phyloP scores from a whole-genome alignment of 75 land plant genomes.

The Cupressus sempervirens region DNA sequence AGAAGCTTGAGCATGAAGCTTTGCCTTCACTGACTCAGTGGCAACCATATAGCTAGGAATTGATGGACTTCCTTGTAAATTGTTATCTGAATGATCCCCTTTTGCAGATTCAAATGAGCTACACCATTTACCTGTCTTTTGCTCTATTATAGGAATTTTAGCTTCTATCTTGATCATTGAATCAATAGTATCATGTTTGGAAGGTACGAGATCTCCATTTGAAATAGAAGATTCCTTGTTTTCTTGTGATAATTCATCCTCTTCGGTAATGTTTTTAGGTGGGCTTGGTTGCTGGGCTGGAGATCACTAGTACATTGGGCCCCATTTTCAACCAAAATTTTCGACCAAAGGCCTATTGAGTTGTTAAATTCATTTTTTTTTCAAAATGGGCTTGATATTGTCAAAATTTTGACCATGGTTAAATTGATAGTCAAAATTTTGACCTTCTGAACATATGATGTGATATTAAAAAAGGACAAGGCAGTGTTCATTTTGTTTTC shows the following conservation, averaged over 20 bases:
- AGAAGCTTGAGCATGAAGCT: slow-evolving; percentile 58
- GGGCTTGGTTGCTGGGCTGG: neutral
- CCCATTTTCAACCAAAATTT: too few species aligned
- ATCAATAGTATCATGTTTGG: neutral
- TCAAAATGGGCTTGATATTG: too few species aligned
- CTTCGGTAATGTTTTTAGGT: neutral
- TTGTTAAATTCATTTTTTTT: too few species aligned
- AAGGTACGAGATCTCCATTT: slow-evolving; percentile 4
- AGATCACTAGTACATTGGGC: too few species aligned
- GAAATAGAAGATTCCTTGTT: neutral
- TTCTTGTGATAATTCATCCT: neutral
- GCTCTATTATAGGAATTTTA: slow-evolving; percentile 5
- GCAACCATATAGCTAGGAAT: slow-evolving; percentile 93
- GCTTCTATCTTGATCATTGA: neutral
- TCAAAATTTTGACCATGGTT: too few species aligned
- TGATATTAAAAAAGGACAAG: too few species aligned
- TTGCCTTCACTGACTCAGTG: slow-evolving; percentile 93
- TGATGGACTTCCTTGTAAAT: slow-evolving; percentile 37
- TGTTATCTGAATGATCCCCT: slow-evolving; percentile 47
- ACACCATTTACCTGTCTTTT: slow-evolving; percentile 34
- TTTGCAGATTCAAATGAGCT: slow-evolving; percentile 39
- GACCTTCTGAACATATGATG: too few species aligned
- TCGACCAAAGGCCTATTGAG: too few species aligned
- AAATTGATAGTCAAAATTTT: too few species aligned
- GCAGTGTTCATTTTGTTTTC: too few species aligned